phyloP scores from a whole-genome alignment of 2,329 filamentous ascomycete genomes.

The Ophiocordyceps robertsii region DNA sequence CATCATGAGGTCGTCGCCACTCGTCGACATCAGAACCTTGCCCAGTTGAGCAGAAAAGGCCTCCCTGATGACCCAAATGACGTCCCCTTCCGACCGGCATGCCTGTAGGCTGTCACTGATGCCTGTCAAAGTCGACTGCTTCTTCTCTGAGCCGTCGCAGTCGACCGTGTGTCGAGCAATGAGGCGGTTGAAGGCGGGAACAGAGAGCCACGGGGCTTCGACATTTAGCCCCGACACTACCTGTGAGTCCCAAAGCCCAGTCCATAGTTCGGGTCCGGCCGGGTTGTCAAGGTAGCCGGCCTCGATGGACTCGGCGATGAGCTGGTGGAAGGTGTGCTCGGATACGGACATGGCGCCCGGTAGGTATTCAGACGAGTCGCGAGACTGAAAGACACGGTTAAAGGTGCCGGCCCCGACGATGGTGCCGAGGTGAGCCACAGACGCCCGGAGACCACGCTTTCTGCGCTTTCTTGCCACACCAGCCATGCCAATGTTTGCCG shows the following conservation, averaged over 20 bases:
- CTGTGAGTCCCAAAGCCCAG: not conserved
- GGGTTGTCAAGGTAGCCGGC: not conserved
- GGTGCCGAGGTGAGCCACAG: constrained; percentile 11
- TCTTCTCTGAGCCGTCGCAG: not conserved
- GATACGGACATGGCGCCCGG: constrained; percentile 4
- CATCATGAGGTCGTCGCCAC: not conserved
- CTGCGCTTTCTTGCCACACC: constrained; percentile 20
- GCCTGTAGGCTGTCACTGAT: not conserved
- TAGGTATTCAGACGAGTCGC: no score
- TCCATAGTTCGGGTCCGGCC: not conserved
- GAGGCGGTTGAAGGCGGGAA: not conserved
- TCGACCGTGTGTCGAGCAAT: not conserved
- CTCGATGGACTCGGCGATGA: not conserved
- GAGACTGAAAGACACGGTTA: no score
- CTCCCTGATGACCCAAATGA: not conserved
- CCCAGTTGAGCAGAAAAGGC: not conserved
- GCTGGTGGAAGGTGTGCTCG: constrained; percentile 19
- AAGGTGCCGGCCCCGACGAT: no score
- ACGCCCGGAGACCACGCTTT: constrained; percentile 5
- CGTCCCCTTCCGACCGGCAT: not conserved
- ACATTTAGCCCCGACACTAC: no score
- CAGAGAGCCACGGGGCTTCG: not conserved
- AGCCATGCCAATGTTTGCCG: constrained; percentile 28
- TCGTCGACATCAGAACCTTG: not conserved
- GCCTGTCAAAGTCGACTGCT: not conserved